Percentiles rank a stretch among this genome's conserved stretches.
phyloP scores from a whole-genome alignment of 805 yeast genomes.

The Cyberlindnera samutprakarnensis region DNA sequence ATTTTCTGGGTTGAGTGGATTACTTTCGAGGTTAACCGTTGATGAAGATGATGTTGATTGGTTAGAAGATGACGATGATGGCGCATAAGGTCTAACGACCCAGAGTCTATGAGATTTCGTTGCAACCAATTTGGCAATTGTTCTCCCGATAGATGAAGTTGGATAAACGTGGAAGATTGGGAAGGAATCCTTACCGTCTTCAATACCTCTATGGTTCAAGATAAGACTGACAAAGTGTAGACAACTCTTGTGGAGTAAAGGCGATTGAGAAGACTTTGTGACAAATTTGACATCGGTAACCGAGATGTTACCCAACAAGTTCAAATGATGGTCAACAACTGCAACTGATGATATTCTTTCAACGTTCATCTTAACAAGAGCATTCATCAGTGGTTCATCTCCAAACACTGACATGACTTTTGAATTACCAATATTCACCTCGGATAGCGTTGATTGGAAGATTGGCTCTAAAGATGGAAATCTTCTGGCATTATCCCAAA shows the following conservation, averaged over 20 bases:
- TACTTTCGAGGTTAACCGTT: constrained; percentile 5
- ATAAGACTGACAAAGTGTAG: constrained; percentile 83
- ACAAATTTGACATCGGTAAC: constrained; percentile 91
- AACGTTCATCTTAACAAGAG: constrained; percentile 75
- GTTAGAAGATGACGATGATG: constrained; percentile 16
- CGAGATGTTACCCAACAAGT: constrained; percentile 84
- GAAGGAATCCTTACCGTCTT: constrained; percentile 91
- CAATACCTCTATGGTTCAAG: constrained; percentile 80
- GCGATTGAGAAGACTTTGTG: constrained; percentile 80
- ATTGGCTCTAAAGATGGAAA: constrained; percentile 77
- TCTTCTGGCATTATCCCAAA: constrained; percentile 90
- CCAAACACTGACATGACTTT: constrained; percentile 78
- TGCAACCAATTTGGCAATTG: constrained; percentile 91
- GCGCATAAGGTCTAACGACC: constrained; percentile 59
- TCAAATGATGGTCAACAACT: constrained; percentile 72
- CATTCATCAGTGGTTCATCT: constrained; percentile 82
- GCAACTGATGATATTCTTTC: constrained; percentile 87
- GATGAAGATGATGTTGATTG: constrained; percentile 11
- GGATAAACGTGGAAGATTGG: constrained; percentile 92
- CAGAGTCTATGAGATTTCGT: constrained; percentile 87
- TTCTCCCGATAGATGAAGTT: constrained; percentile 73
- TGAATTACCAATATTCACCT: constrained; percentile 66
- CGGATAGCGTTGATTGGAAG: constrained; percentile 59
- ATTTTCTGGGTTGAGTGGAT: constrained; percentile 26
- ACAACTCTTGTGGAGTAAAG: constrained; percentile 73